A percentile compares a stretch with the other conserved stretches of the same genome.
Evolutionary conservation across 2,329 filamentous ascomycete species (phyloP).

Genomic region (Fusarium pseudoanthophilum): DNA sequence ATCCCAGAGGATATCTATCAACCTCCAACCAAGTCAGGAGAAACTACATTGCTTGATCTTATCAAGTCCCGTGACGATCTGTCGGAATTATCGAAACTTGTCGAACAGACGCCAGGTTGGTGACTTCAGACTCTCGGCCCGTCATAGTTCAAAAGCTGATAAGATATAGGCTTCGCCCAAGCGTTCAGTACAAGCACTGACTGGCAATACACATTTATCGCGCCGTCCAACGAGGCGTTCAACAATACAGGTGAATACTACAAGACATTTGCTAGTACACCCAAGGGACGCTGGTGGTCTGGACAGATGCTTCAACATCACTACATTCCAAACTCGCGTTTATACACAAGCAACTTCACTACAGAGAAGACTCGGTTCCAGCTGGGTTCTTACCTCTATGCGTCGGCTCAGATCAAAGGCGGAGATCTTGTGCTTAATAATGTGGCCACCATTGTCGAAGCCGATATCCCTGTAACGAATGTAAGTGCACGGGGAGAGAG

Average conservation of each 20-base stretch:
- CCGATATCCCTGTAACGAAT: neutral
- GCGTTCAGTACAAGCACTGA: neutral
- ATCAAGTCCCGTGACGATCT: neutral
- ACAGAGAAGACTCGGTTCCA: neutral
- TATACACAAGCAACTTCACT: neutral
- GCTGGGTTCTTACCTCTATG: neutral
- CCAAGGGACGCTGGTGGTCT: neutral
- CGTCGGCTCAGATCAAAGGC: neutral
- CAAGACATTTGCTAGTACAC: neutral
- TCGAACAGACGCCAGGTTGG: neutral
- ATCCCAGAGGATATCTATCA: neutral
- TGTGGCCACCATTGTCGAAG: neutral
- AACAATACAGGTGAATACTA: neutral
- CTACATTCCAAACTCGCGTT: neutral
- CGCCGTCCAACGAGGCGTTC: neutral
- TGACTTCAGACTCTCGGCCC: neutral
- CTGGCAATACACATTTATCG: neutral
- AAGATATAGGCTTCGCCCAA: neutral
- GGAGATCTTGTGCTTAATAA: neutral
- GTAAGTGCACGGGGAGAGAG: rapidly evolving
- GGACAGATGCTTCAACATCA: neutral
- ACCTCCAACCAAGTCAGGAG: neutral
- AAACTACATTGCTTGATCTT: neutral
- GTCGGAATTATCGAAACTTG: neutral
- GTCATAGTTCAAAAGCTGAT: neutral